These are phyloP conservation scores for Lentinula boryana DNA, from an alignment of 768 basidiomycete species.

Conservation along the genomic window DNA sequence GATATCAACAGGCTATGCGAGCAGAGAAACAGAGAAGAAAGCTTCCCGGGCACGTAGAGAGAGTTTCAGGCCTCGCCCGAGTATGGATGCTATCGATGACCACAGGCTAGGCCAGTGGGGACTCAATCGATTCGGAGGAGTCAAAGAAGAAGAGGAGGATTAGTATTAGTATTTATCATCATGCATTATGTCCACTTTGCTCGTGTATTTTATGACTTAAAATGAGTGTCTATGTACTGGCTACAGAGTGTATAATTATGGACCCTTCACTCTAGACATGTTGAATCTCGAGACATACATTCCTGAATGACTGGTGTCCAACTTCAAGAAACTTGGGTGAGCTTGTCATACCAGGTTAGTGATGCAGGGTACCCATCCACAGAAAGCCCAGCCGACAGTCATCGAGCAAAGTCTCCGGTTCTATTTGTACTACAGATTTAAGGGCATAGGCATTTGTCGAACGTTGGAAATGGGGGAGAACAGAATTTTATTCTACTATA, in stretches of 20 bases:
- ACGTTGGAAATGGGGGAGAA: background rate
- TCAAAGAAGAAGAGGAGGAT: constrained; percentile 48
- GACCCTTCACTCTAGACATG: no score
- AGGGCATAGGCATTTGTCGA: no score
- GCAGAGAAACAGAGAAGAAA: constrained; percentile 34
- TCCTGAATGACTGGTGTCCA: no score
- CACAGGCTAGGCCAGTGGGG: constrained; percentile 15
- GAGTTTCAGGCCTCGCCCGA: constrained; percentile 81
- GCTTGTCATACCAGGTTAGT: no score
- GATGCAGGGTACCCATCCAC: no score
- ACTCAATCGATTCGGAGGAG: constrained; percentile 24
- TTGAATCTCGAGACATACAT: no score
- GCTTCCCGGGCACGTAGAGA: constrained; percentile 55
- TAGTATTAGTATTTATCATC: background rate
- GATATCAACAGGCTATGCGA: constrained; percentile 14
- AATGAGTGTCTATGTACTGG: background rate
- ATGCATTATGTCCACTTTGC: background rate
- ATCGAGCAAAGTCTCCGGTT: no score
- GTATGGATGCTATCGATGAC: constrained; percentile 44
- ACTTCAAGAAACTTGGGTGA: no score
- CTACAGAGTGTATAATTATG: background rate
- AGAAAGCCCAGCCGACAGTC: no score
- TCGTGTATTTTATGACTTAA: no score
- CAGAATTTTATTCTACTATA: no score
- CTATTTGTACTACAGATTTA: no score